A percentile compares a stretch with the other conserved stretches of the same genome.
Conservation (phyloP, 192 early-diverging fungal genomes). For the Umbelopsis ramanniana region DNA sequence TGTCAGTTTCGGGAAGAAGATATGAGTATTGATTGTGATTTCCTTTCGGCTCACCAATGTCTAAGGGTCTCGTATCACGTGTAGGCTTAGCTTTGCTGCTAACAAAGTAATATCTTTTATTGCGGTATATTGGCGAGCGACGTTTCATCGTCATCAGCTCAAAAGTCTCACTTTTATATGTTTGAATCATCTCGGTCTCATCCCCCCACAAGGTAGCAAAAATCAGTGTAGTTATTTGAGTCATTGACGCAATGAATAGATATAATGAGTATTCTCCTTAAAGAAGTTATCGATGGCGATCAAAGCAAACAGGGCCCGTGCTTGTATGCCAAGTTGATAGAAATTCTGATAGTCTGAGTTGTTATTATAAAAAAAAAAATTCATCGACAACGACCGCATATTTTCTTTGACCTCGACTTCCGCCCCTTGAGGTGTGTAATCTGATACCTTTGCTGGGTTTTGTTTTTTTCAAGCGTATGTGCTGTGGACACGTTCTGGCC, state of each 20-base stretch:
- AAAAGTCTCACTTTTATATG: too few relatives aligned
- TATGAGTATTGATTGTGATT: not conserved
- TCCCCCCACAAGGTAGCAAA: too few relatives aligned
- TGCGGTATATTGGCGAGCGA: too few relatives aligned
- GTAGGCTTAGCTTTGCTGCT: not conserved
- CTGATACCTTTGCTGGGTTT: too few relatives aligned
- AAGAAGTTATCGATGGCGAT: not conserved
- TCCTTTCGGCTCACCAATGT: not conserved
- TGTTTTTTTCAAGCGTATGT: too few relatives aligned
- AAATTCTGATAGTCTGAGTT: not conserved
- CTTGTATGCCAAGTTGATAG: not conserved
- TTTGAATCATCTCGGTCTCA: too few relatives aligned
- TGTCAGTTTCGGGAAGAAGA: not conserved
- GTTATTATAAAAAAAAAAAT: not conserved
- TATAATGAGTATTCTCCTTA: too few relatives aligned
- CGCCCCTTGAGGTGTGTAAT: not conserved
- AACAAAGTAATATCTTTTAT: too few relatives aligned
- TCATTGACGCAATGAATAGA: too few relatives aligned
- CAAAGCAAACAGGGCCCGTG: not conserved
- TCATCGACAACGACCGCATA: not conserved
- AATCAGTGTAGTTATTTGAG: too few relatives aligned
- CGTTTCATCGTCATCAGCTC: too few relatives aligned
- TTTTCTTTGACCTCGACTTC: not conserved
- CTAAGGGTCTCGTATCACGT: constrained; percentile 13
- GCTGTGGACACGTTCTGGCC: too few relatives aligned